A percentile compares a stretch with the other conserved stretches of the same genome.
Conservation (phyloP, 2,329 filamentous ascomycete species). For the Colletotrichum phormii region DNA sequence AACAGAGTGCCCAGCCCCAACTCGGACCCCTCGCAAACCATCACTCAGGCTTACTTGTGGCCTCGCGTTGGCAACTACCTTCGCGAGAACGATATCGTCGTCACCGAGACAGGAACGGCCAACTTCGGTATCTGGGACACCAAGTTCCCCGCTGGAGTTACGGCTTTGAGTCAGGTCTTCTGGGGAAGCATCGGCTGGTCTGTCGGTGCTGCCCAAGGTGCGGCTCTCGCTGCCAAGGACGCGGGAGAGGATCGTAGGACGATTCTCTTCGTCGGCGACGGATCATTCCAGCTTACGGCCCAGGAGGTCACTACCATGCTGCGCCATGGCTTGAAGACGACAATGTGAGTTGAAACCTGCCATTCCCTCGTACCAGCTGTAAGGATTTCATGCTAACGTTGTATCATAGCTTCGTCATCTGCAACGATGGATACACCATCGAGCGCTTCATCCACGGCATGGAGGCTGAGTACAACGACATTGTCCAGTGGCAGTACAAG, state of each 20-base stretch:
- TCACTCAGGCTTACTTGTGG: slow-evolving; percentile 83
- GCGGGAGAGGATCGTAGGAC: slow-evolving; percentile 69
- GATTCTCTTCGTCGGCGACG: slow-evolving; percentile 90
- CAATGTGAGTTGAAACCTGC: slow-evolving; percentile 70
- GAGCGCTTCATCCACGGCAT: slow-evolving; percentile 90
- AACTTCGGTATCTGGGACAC: slow-evolving; percentile 93
- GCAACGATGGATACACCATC: slow-evolving; percentile 91
- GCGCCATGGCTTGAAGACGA: slow-evolving; percentile 77
- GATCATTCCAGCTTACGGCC: slow-evolving; percentile 85
- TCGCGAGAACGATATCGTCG: slow-evolving; percentile 77
- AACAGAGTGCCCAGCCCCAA: slow-evolving; percentile 59
- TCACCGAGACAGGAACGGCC: slow-evolving; percentile 89
- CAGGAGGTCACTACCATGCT: slow-evolving; percentile 90
- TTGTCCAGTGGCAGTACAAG: slow-evolving; percentile 79
- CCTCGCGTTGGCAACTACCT: slow-evolving; percentile 80
- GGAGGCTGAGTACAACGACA: slow-evolving; percentile 84
- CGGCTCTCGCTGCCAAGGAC: slow-evolving; percentile 81
- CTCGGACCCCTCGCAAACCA: slow-evolving; percentile 54
- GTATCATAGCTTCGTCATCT: slow-evolving; percentile 77
- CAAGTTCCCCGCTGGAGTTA: slow-evolving; percentile 81
- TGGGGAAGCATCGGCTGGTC: slow-evolving; percentile 76
- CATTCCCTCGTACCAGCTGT: neutral
- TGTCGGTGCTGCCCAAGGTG: slow-evolving; percentile 69
- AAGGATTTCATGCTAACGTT: slow-evolving; percentile 37
- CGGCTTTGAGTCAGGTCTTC: slow-evolving; percentile 82